Evolutionary conservation across 805 yeast species (phyloP).

Genomic region (Saccharomycopsis capsularis): DNA sequence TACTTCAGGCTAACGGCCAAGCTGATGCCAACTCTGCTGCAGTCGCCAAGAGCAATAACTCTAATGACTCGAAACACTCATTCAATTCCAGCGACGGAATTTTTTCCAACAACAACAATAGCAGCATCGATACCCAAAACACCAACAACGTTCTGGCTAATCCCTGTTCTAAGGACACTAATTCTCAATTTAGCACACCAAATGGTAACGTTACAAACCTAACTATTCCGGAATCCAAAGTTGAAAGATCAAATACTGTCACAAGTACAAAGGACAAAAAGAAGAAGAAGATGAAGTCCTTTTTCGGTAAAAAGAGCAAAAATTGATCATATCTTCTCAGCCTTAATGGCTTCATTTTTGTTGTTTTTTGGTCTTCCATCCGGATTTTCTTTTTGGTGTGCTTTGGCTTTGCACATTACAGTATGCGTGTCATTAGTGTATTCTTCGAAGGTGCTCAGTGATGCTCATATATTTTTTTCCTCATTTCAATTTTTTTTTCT

Average conservation of each 20-base stretch:
- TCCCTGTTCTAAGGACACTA: background rate
- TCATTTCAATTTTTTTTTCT: too few relatives aligned
- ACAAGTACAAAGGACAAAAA: conserved; percentile 9
- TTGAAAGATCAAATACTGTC: conserved; percentile 10
- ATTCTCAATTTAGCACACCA: background rate
- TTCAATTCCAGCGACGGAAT: conserved; percentile 14
- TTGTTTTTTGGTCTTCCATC: too few relatives aligned
- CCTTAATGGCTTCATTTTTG: too few relatives aligned
- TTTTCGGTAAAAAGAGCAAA: conserved; percentile 18
- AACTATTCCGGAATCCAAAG: background rate
- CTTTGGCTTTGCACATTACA: too few relatives aligned
- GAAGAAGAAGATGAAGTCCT: conserved; percentile 17
- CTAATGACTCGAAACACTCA: conserved; percentile 9
- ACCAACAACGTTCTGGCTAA: conserved; percentile 2
- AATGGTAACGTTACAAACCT: background rate
- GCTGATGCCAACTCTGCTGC: background rate
- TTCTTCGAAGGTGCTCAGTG: too few relatives aligned
- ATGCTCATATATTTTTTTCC: too few relatives aligned
- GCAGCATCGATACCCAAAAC: conserved; percentile 15
- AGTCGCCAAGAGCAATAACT: conserved; percentile 1
- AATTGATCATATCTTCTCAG: too few relatives aligned
- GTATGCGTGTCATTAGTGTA: too few relatives aligned
- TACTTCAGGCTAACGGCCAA: background rate
- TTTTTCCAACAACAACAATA: conserved; percentile 10
- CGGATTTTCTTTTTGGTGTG: too few relatives aligned